These are phyloP conservation scores for Halophytophthora polymorphica DNA, from an alignment of 352 stramenopile genomes.

Conservation along the genomic window DNA sequence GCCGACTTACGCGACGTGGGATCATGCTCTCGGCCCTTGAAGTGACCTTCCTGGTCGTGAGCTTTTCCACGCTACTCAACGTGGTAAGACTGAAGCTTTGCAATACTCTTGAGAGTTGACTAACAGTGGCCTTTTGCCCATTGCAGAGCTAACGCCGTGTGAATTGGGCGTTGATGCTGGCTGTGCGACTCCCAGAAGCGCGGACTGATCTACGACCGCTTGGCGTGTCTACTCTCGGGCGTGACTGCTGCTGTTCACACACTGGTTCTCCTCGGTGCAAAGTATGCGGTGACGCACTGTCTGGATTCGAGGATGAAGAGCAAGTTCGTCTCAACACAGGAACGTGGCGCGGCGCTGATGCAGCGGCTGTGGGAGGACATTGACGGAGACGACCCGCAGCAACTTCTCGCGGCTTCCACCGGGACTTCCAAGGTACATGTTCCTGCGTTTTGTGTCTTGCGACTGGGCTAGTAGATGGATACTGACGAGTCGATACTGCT, in stretches of 20 bases:
- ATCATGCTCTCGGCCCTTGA: conserved; percentile 24
- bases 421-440: conserved; percentile 16
- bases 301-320: conserved; percentile 13
- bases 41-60: conserved; percentile 19
- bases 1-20: conserved; percentile 11
- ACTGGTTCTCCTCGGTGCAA: conserved; percentile 26
- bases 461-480: neutral
- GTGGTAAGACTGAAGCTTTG: conserved; percentile 2
- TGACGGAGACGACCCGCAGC: conserved; percentile 17
- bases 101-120: too few species aligned
- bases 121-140: too few species aligned
- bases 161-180: too few species aligned
- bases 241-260: conserved; percentile 30
- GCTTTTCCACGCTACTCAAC: conserved; percentile 37
- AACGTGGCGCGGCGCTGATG: conserved; percentile 19
- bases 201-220: conserved; percentile 36
- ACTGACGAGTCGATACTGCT: neutral
- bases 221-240: conserved; percentile 26
- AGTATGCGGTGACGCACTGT: conserved; percentile 22
- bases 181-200: conserved; percentile 6
- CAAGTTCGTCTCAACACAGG: conserved; percentile 9
- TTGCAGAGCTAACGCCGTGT: conserved; percentile 4
- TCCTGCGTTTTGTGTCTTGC: neutral
- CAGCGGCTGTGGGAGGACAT: conserved; percentile 21
- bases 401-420: conserved; percentile 8